phyloP scores from a whole-genome alignment of 257 asterid genomes.

The Nicotiana sylvestris region DNA sequence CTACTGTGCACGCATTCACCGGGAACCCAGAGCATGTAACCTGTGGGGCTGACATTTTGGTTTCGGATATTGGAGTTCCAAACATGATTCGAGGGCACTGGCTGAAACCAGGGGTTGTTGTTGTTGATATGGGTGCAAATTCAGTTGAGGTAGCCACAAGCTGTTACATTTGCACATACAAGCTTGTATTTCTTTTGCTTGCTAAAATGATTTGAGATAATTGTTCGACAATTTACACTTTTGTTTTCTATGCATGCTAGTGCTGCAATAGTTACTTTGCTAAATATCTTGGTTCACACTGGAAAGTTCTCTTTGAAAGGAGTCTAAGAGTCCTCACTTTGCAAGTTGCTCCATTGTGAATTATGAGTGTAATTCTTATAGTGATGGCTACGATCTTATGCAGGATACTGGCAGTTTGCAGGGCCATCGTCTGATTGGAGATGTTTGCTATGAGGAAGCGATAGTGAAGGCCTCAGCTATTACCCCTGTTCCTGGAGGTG shows the following conservation, averaged over 20 bases:
- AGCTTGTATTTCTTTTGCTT: background rate
- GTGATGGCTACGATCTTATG: background rate
- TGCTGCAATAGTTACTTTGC: background rate
- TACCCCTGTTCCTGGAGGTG: conserved; percentile 31
- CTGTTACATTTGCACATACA: background rate
- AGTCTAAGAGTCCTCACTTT: background rate
- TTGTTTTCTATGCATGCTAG: background rate
- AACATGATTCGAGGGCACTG: conserved; percentile 25
- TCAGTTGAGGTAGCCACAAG: conserved; percentile 16
- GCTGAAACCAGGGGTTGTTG: conserved; percentile 25
- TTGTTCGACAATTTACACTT: background rate
- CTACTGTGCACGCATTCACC: conserved; percentile 21
- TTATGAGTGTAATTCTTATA: background rate
- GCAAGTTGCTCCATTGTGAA: background rate
- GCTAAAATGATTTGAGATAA: background rate
- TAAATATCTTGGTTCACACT: background rate
- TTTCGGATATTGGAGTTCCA: conserved; percentile 27
- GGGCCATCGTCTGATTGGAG: conserved; percentile 21
- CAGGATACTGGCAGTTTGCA: conserved; percentile 6
- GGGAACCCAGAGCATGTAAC: conserved; percentile 18
- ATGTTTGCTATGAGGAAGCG: conserved; percentile 24
- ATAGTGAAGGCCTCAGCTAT: conserved; percentile 23
- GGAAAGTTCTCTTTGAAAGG: background rate
- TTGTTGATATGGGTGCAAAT: conserved; percentile 23
- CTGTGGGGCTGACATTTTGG: conserved; percentile 23